Conservation (phyloP, 2,329 filamentous ascomycete genomes). For the Chrysoporthe puriensis region DNA sequence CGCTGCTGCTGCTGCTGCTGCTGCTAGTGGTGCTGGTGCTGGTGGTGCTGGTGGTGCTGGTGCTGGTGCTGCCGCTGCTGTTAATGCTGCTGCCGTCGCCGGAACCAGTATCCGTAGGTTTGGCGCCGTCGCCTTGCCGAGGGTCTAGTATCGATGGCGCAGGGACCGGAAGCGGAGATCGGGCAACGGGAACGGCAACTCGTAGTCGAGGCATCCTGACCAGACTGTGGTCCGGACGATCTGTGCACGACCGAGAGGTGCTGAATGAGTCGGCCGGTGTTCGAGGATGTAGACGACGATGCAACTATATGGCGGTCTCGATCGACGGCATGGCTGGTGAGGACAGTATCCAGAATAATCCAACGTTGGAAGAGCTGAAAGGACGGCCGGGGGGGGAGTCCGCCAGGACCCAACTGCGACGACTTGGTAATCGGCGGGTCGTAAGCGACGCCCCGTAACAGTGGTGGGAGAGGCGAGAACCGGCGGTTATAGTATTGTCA, state of each 20-base stretch:
- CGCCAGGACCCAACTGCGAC: background rate
- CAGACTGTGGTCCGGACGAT: background rate
- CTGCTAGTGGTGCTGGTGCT: background rate
- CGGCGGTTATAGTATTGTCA: background rate
- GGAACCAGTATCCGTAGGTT: background rate
- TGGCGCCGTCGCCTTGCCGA: background rate
- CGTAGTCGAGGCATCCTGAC: background rate
- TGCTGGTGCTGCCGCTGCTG: background rate
- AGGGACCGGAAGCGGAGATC: background rate
- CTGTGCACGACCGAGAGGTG: background rate
- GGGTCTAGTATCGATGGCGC: slow-evolving; percentile 4
- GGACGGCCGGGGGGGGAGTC: background rate
- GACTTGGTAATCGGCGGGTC: background rate
- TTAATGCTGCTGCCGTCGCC: no score
- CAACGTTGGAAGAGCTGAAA: background rate
- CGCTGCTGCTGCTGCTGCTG: background rate
- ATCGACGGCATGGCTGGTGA: slow-evolving; percentile 8
- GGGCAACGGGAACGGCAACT: background rate
- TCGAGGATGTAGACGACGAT: background rate
- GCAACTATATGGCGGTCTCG: slow-evolving; percentile 13
- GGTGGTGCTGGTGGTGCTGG: background rate
- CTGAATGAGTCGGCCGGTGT: background rate
- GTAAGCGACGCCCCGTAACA: background rate
- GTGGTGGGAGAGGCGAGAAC: background rate
- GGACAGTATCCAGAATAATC: background rate